phyloP scores from a whole-genome alignment of 2,329 filamentous ascomycete species.

The Calonectria honghensis region DNA sequence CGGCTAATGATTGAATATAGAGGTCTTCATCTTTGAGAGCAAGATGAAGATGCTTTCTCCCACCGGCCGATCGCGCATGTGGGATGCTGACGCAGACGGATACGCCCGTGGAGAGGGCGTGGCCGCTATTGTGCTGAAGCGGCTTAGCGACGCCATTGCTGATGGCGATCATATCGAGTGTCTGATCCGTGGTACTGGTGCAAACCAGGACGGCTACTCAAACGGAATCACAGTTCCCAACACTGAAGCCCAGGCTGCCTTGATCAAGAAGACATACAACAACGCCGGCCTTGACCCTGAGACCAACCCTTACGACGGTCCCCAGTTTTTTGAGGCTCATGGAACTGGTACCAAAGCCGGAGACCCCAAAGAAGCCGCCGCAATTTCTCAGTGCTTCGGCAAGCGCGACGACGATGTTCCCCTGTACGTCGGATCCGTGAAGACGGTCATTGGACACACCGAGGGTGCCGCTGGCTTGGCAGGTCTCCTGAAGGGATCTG shows the following conservation, averaged over 20 bases:
- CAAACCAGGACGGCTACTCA: constrained; percentile 46
- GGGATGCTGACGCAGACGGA: background rate
- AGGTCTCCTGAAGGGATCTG: constrained; percentile 44
- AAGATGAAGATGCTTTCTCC: constrained; percentile 17
- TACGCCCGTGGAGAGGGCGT: constrained; percentile 14
- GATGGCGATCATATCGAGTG: constrained; percentile 22
- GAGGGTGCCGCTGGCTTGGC: constrained; percentile 54
- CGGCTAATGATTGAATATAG: background rate
- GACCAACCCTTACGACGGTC: constrained; percentile 52
- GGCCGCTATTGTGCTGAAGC: background rate
- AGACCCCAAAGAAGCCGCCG: background rate
- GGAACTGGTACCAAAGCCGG: constrained; percentile 6
- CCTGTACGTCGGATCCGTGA: constrained; percentile 52
- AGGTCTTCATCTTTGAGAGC: background rate
- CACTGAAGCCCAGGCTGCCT: constrained; percentile 61
- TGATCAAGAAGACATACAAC: background rate
- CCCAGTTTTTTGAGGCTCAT: constrained; percentile 5
- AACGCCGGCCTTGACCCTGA: constrained; percentile 51
- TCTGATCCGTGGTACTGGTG: background rate
- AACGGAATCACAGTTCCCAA: constrained; percentile 68
- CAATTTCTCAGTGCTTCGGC: background rate
- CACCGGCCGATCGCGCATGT: constrained; percentile 3
- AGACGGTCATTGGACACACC: constrained; percentile 54
- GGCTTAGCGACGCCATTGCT: background rate
- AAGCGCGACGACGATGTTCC: background rate